Evolutionary conservation across 768 basidiomycete genomes (phyloP).

Genomic region (Strobilomyces dryophilus): DNA sequence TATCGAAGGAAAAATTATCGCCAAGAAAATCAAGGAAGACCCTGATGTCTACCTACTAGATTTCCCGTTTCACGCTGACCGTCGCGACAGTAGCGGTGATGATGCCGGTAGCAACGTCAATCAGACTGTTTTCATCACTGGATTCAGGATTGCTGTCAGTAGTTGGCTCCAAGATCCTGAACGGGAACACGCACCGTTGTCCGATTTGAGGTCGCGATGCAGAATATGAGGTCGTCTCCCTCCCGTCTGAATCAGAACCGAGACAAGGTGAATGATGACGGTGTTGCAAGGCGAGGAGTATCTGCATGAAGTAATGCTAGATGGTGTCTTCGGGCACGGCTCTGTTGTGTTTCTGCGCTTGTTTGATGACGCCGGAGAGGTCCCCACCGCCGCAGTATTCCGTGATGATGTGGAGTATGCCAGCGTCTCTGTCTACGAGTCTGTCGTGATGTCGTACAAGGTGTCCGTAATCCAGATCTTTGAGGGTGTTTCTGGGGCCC

Average conservation of each 20-base stretch:
- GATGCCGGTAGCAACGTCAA: no score
- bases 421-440: constrained; percentile 83
- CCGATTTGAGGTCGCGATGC: constrained; percentile 95
- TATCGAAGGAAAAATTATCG: no score
- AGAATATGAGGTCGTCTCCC: constrained; percentile 59
- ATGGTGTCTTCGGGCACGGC: constrained; percentile 88
- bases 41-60: no score
- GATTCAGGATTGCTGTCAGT: no score
- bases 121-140: no score
- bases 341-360: constrained; percentile 60
- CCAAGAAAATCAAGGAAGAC: no score
- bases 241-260: constrained; percentile 36
- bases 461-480: constrained; percentile 91
- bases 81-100: no score
- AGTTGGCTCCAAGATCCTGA: constrained; percentile 31
- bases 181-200: constrained; percentile 73
- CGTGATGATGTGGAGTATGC: constrained; percentile 96
- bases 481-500: constrained; percentile 93
- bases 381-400: constrained; percentile 99
- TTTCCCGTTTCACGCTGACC: no score
- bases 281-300: constrained; percentile 82
- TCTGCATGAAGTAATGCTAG: constrained; percentile 96
- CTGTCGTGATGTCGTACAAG: constrained; percentile 96
- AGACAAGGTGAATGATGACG: constrained; percentile 76
- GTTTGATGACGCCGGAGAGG: constrained; percentile 83